phyloP scores from a whole-genome alignment of 768 basidiomycete genomes.

The Ephemerocybe angulata region DNA sequence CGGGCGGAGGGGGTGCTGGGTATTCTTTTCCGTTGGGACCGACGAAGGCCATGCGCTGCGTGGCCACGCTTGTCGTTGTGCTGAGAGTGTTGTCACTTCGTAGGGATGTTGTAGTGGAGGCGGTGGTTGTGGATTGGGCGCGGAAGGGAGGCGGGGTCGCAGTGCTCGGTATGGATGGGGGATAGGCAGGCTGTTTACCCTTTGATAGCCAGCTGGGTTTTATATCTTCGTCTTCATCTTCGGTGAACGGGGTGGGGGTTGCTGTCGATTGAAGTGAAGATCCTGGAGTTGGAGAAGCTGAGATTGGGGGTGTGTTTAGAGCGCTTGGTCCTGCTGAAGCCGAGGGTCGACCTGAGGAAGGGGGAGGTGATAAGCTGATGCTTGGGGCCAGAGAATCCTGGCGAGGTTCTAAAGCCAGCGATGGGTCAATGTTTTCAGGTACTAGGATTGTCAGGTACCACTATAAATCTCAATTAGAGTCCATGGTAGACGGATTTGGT shows the following conservation, averaged over 20 bases:
- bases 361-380: too few species aligned
- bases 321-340: too few species aligned
- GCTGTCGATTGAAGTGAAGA: too few species aligned
- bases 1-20: slow-evolving; percentile 38
- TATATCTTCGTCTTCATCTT: not conserved
- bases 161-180: not conserved
- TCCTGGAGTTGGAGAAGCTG: too few species aligned
- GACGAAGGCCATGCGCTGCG: slow-evolving; percentile 6
- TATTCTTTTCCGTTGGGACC: slow-evolving; percentile 19
- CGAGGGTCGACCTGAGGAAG: too few species aligned
- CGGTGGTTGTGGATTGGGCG: slow-evolving; percentile 7
- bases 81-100: slow-evolving; percentile 9
- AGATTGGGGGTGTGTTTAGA: too few species aligned
- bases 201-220: too few species aligned
- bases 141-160: slow-evolving; percentile 6
- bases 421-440: too few species aligned
- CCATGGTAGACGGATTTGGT: not conserved
- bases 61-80: slow-evolving; percentile 5
- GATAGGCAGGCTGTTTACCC: not conserved
- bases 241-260: not conserved
- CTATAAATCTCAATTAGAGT: not conserved
- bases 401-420: too few species aligned
- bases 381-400: too few species aligned
- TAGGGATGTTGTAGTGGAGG: slow-evolving; percentile 7
- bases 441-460: not conserved